Evolutionary conservation across 305 asterid genomes (phyloP).

Genomic region (Plantago lanceolata): DNA sequence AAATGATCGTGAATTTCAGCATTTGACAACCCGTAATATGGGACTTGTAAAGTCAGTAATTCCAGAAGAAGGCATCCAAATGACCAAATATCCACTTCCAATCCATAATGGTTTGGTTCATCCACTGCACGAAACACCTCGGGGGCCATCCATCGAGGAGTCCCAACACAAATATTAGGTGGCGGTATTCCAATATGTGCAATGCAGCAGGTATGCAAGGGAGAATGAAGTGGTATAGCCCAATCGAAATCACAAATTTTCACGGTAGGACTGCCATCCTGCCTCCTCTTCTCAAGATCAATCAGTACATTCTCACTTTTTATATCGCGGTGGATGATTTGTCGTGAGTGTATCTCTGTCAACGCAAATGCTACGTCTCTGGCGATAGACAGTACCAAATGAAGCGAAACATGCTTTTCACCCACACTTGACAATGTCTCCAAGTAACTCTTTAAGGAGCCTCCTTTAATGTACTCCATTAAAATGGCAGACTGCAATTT

Average conservation of each 20-base stretch:
- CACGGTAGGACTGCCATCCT: slow-evolving; percentile 69
- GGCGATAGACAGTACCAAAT: slow-evolving; percentile 45
- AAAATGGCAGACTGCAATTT: slow-evolving; percentile 59
- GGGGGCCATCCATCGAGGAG: slow-evolving; percentile 99
- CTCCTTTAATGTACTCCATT: slow-evolving; percentile 87
- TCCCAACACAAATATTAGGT: slow-evolving; percentile 81
- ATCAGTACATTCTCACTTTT: slow-evolving; percentile 76
- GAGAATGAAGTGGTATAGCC: slow-evolving; percentile 75
- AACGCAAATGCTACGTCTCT: slow-evolving; percentile 62
- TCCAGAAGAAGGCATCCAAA: slow-evolving; percentile 89
- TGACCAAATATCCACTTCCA: slow-evolving; percentile 97
- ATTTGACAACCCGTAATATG: slow-evolving; percentile 58
- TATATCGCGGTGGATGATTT: slow-evolving; percentile 85
- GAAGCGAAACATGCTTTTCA: slow-evolving; percentile 48
- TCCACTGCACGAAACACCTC: slow-evolving; percentile 69
- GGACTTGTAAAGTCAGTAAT: slow-evolving; percentile 66
- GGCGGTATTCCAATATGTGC: slow-evolving; percentile 79
- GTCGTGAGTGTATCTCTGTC: slow-evolving; percentile 53
- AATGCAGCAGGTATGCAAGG: slow-evolving; percentile 76
- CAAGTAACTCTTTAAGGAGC: slow-evolving; percentile 69
- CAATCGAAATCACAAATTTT: slow-evolving; percentile 86
- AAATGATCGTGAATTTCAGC: slow-evolving; percentile 57
- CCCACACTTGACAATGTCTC: slow-evolving; percentile 57
- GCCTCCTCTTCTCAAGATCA: slow-evolving; percentile 58
- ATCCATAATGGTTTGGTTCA: slow-evolving; percentile 50